phyloP scores from a whole-genome alignment of 257 asterid species.

The Cruciata laevipes region DNA sequence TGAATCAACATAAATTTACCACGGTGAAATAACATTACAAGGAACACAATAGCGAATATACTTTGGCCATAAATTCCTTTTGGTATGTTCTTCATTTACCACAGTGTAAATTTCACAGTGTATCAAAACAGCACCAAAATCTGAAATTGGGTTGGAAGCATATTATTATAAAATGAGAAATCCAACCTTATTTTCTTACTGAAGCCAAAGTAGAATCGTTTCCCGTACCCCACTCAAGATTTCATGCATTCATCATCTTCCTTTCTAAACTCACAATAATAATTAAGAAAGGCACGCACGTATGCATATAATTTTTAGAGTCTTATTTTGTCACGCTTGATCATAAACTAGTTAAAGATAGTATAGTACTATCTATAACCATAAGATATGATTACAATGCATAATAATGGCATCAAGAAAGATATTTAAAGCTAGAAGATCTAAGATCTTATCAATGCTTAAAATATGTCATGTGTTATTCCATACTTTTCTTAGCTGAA shows the following conservation, averaged over 20 bases:
- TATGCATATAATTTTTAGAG: background rate
- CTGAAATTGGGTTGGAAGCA: too few relatives aligned
- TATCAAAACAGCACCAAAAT: too few relatives aligned
- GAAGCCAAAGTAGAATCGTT: background rate
- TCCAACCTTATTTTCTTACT: slow-evolving; percentile 2
- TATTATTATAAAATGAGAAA: too few relatives aligned
- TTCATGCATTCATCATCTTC: slow-evolving; percentile 22
- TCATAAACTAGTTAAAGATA: slow-evolving; percentile 1
- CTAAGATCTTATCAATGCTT: background rate
- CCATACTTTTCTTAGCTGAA: too few relatives aligned
- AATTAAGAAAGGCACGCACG: background rate
- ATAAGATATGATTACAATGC: slow-evolving; percentile 4
- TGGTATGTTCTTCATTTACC: too few relatives aligned
- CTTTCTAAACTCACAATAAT: background rate
- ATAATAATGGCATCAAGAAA: slow-evolving; percentile 6
- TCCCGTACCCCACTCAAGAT: slow-evolving; percentile 28
- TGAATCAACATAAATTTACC: too few relatives aligned
- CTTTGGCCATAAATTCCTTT: too few relatives aligned
- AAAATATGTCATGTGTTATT: too few relatives aligned
- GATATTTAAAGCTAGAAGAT: background rate
- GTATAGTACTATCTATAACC: background rate
- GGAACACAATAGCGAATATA: too few relatives aligned
- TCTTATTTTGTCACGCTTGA: background rate
- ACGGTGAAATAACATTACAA: too few relatives aligned
- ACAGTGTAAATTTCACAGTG: too few relatives aligned